Base-by-base conservation (phyloP, 2,329 filamentous ascomycete species). In the Escovopsis weberi region DNA sequence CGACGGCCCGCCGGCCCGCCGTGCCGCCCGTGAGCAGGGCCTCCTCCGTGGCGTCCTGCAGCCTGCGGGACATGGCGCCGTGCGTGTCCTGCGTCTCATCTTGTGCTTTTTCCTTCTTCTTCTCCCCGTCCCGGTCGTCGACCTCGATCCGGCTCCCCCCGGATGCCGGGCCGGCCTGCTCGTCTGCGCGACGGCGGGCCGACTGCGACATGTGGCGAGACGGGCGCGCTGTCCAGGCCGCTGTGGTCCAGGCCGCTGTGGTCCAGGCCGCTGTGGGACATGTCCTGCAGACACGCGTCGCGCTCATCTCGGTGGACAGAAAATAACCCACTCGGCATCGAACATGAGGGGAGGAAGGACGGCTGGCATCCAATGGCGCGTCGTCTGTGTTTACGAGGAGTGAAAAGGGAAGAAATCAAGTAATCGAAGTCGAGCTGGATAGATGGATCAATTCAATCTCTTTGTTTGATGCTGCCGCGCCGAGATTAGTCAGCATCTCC, bases 11-110 rank as follows among this genome's bases (percentile, higher is more conserved):
- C 36, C 67, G 67, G n/a, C 76, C 75, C 11, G 75, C 69, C 43
- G 64, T 63, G n/a, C 76, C 75, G 30, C 74, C 75, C 2, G 68
- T 71, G 26, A 75, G 53, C 1, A 82, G 61, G 2, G 69, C 73
- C 42, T 80, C 75, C 50, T 81, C 77, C 2, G 78, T 80, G 1
- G 78, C 76, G 52, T 80, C 67, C 45, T 74, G 63, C 8, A 82
- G 64, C 12, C 74, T 72, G 33, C 73, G 67, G 8, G 72, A 61
- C 69, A 80, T 68, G 23, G 70, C 59, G 1, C 72, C 55, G 10
- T 42, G 18, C n/a, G 19, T 8, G 10, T 33, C 7, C 1, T 28
- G 2, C 8, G 26, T 12, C 1, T 30, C 37, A 18, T 19, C 18
- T 26, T 40, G 12, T 12, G 42, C 37, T 12, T 12, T 2, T 18